phyloP scores from a whole-genome alignment of 371 early-diverging fungal species.

The Synchytrium microbalum region DNA sequence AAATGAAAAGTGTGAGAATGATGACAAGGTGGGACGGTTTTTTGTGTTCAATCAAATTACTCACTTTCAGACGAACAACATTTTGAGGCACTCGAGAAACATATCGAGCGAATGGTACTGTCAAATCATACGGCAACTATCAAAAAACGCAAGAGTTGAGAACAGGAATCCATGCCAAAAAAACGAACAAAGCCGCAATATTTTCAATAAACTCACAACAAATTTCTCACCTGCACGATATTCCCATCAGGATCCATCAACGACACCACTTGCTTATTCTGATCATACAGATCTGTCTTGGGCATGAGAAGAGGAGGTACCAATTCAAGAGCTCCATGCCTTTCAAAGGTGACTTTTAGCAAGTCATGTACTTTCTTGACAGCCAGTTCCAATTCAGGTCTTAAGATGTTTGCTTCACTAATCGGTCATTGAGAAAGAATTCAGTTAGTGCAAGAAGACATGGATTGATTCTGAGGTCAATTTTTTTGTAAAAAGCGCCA shows the following conservation, averaged over 20 bases:
- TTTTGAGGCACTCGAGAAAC: slow-evolving; percentile 61
- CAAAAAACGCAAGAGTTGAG: slow-evolving; percentile 2
- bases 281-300: slow-evolving; percentile 43
- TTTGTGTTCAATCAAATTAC: too few relatives aligned
- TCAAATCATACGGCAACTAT: slow-evolving; percentile 81
- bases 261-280: not conserved
- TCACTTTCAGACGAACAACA: not conserved
- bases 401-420: slow-evolving; percentile 2
- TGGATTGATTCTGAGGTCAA: slow-evolving; percentile 10
- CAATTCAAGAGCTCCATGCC: slow-evolving; percentile 82
- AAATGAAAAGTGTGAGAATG: too few relatives aligned
- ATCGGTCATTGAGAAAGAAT: slow-evolving; percentile 13
- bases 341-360: slow-evolving; percentile 69
- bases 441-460: slow-evolving; percentile 6
- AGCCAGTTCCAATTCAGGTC: not conserved
- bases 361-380: slow-evolving; percentile 53
- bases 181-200: slow-evolving; percentile 67
- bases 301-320: slow-evolving; percentile 80
- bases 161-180: slow-evolving; percentile 2
- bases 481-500: too few relatives aligned
- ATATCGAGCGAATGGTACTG: slow-evolving; percentile 84
- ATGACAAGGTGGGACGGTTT: slow-evolving; percentile 32
- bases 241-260: slow-evolving; percentile 3
- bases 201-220: slow-evolving; percentile 74
- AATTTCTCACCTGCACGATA: slow-evolving; percentile 50